Evolutionary conservation across 176 grass and related monocot genomes (phyloP).

Genomic region (Aegilops sharonensis): DNA sequence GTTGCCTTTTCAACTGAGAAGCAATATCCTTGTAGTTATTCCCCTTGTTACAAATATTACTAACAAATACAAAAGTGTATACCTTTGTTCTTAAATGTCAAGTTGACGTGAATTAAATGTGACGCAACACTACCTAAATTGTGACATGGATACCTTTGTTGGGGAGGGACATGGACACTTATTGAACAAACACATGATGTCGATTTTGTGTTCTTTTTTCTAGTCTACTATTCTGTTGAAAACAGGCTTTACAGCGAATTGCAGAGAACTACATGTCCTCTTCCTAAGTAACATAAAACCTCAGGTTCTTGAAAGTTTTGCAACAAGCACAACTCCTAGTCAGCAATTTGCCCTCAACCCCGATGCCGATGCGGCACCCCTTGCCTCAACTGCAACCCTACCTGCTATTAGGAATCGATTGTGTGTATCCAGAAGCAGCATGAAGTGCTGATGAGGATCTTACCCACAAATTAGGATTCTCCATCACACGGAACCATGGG

Average conservation of each 20-base stretch:
- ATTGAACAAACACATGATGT: not conserved
- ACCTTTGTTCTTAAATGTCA: not conserved
- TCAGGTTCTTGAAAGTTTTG: not conserved
- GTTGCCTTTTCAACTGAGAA: not conserved
- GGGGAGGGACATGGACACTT: not conserved
- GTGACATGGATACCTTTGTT: not conserved
- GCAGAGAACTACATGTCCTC: not conserved
- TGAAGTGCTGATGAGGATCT: not conserved
- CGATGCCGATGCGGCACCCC: not conserved
- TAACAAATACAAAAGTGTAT: not conserved
- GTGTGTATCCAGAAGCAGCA: not conserved
- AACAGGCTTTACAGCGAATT: not conserved
- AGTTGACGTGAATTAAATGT: not conserved
- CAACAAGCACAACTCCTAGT: not conserved
- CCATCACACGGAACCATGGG: not conserved
- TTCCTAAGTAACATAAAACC: not conserved
- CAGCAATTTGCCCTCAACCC: not conserved
- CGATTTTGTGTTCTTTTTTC: not conserved
- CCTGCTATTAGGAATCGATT: not conserved
- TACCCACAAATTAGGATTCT: not conserved
- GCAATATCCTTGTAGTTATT: not conserved
- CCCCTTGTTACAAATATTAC: conserved; percentile 2
- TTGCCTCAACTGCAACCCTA: not conserved
- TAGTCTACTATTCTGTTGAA: not conserved
- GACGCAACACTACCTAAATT: not conserved